phyloP scores from a whole-genome alignment of 2,329 filamentous ascomycete genomes.

The Aspergillus fischeri region DNA sequence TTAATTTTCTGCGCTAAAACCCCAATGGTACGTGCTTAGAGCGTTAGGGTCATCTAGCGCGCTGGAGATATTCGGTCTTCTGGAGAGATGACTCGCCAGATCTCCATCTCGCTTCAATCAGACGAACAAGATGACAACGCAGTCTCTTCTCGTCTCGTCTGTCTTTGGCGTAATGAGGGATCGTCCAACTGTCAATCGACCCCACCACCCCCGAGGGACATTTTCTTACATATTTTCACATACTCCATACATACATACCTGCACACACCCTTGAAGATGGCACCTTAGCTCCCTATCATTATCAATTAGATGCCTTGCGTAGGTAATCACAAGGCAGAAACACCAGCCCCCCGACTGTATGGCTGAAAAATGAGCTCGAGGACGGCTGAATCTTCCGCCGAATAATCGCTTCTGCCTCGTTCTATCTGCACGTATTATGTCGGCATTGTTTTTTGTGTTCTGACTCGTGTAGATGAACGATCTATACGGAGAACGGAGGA shows the following conservation, averaged over 20 bases:
- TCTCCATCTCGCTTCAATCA: background rate
- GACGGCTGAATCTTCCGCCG: conserved; percentile 6
- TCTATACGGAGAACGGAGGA: background rate
- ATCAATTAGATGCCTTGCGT: background rate
- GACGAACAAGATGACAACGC: background rate
- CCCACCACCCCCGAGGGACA: no score
- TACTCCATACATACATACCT: background rate
- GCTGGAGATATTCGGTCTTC: background rate
- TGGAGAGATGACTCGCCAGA: background rate
- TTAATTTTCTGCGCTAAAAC: background rate
- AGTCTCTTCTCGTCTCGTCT: background rate
- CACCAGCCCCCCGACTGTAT: background rate
- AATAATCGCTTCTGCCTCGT: background rate
- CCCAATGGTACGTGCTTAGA: background rate
- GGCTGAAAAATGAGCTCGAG: background rate
- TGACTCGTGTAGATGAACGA: background rate
- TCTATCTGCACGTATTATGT: background rate
- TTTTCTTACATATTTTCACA: background rate
- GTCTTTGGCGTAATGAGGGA: background rate
- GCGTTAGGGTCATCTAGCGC: background rate
- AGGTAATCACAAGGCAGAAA: background rate
- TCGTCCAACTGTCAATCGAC: background rate
- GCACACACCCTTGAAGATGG: background rate
- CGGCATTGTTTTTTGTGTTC: background rate
- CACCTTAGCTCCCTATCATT: background rate